These are phyloP conservation scores for Aureobasidium musti DNA, from an alignment of 2,329 filamentous ascomycete species.

Conservation along the genomic window DNA sequence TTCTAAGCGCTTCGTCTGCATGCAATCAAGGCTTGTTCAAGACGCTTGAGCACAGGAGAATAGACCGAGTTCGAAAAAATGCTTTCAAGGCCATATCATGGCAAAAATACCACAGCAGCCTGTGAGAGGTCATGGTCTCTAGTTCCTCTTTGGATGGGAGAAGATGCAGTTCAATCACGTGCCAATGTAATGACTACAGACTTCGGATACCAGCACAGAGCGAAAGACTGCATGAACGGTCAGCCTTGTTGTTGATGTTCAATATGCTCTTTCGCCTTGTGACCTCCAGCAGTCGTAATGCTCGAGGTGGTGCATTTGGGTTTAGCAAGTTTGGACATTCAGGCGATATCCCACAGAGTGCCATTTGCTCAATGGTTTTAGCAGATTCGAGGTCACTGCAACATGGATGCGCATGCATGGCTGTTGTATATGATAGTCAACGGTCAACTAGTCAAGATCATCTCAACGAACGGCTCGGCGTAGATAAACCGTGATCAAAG, in stretches of 20 bases:
- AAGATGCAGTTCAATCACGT: background rate
- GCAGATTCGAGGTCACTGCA: background rate
- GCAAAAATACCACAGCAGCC: background rate
- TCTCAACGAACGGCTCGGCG: background rate
- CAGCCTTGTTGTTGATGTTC: background rate
- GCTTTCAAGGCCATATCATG: background rate
- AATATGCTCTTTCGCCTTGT: background rate
- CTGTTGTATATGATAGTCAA: slow-evolving; percentile 5
- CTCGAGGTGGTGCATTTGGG: background rate
- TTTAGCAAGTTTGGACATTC: too few species aligned
- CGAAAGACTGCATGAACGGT: background rate
- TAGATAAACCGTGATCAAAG: background rate
- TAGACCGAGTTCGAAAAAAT: background rate
- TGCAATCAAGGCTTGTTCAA: slow-evolving; percentile 3
- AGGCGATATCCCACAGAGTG: too few species aligned
- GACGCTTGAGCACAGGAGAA: background rate
- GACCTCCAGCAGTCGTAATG: background rate
- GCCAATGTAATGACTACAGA: background rate
- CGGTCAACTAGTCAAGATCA: background rate
- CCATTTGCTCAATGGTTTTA: too few species aligned
- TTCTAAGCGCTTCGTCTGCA: slow-evolving; percentile 16
- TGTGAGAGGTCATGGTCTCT: background rate
- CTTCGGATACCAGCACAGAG: background rate
- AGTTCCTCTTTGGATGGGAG: background rate
- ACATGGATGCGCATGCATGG: background rate